Conservation (phyloP, 257 asterid species). For the Oldenlandia corymbosa region DNA sequence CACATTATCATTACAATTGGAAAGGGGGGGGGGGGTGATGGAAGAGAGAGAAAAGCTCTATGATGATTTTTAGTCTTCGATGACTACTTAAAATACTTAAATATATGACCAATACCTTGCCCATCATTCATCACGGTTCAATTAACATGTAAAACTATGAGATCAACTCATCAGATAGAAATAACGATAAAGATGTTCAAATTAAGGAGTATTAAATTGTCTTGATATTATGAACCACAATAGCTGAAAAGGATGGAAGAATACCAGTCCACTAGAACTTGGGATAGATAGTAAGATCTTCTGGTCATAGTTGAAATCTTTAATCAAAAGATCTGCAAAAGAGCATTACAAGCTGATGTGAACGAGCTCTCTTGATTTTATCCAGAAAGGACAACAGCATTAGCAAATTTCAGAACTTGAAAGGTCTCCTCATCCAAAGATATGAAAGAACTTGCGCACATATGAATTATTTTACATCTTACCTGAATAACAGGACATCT, state of each 20-base stretch:
- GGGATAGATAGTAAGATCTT: slow-evolving; percentile 67
- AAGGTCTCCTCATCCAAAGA: too few species aligned
- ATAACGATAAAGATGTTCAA: too few species aligned
- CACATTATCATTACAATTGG: background rate
- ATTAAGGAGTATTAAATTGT: too few species aligned
- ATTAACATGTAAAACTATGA: background rate
- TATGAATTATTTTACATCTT: too few species aligned
- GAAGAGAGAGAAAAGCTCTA: background rate
- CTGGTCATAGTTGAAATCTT: slow-evolving; percentile 82
- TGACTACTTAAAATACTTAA: too few species aligned
- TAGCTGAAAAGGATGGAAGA: slow-evolving; percentile 7
- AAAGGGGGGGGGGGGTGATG: too few species aligned
- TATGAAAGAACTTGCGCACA: too few species aligned
- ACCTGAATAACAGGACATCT: too few species aligned
- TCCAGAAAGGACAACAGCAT: background rate
- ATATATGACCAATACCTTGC: background rate
- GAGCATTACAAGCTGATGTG: slow-evolving; percentile 10
- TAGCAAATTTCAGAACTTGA: background rate
- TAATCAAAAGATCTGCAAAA: slow-evolving; percentile 71
- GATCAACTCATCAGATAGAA: too few species aligned
- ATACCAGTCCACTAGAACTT: slow-evolving; percentile 77
- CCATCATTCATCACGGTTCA: background rate
- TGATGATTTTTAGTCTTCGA: background rate
- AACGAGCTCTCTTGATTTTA: background rate
- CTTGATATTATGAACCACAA: background rate